Conservation (phyloP, 148 eudicot genomes). For the Cornus kousa region DNA sequence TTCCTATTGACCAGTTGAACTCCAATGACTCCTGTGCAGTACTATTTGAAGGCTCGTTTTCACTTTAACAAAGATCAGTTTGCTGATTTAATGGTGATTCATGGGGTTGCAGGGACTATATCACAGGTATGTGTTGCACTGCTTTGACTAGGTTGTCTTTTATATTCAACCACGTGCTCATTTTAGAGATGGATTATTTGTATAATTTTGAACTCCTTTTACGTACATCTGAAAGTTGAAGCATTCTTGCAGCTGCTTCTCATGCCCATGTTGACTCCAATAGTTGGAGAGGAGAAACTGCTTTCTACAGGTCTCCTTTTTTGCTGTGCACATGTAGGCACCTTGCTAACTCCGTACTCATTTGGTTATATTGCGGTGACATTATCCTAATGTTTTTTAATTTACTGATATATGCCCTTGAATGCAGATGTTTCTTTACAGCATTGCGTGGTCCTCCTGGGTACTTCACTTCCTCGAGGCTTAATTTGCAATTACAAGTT, state of each 20-base stretch:
- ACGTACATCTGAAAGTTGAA: background rate
- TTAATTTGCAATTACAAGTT: background rate
- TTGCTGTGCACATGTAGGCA: constrained; percentile 52
- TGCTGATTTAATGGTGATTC: constrained; percentile 74
- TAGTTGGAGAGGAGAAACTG: constrained; percentile 62
- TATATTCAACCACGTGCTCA: constrained; percentile 1
- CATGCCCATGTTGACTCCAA: constrained; percentile 74
- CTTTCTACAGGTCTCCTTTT: constrained; percentile 63
- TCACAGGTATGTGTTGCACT: constrained; percentile 54
- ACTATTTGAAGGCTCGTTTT: constrained; percentile 74
- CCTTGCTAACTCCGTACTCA: background rate
- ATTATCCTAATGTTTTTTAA: background rate
- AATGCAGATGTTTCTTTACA: constrained; percentile 56
- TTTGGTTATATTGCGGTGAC: no score
- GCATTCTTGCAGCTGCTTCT: constrained; percentile 53
- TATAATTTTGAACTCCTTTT: background rate
- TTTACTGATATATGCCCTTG: constrained; percentile 1
- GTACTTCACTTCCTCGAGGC: constrained; percentile 31
- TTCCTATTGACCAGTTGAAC: background rate
- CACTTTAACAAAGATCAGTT: constrained; percentile 81
- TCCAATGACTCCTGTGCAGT: constrained; percentile 40
- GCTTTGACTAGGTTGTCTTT: background rate
- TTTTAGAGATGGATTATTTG: background rate
- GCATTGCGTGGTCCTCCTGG: constrained; percentile 68
- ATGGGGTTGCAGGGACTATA: constrained; percentile 56